Conservation (phyloP, 805 yeast species). For the Candida morakotiae region DNA sequence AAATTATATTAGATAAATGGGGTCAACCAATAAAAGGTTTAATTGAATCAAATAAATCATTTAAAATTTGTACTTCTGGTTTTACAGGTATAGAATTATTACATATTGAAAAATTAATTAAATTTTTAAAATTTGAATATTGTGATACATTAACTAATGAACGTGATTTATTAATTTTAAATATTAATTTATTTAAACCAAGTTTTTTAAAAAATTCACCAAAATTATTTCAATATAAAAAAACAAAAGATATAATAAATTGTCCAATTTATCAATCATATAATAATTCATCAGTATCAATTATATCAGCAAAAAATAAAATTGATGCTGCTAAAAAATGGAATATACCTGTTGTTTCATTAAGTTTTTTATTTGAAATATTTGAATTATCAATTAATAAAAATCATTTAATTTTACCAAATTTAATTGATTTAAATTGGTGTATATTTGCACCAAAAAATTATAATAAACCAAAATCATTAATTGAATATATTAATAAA, state of each 20-base stretch:
- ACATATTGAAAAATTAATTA: slow-evolving; percentile 63
- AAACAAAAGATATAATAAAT: slow-evolving; percentile 23
- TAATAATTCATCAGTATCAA: slow-evolving; percentile 23
- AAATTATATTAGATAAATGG: slow-evolving; percentile 57
- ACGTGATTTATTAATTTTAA: slow-evolving; percentile 56
- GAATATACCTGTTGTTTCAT: slow-evolving; percentile 55
- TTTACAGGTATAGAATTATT: slow-evolving; percentile 72
- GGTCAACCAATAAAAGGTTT: slow-evolving; percentile 46
- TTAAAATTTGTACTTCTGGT: slow-evolving; percentile 58
- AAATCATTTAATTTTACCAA: slow-evolving; percentile 27
- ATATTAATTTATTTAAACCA: slow-evolving; percentile 41
- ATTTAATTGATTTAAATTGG: slow-evolving; percentile 46
- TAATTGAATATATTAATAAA: slow-evolving; percentile 11
- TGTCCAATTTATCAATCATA: slow-evolving; percentile 28
- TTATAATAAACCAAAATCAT: slow-evolving; percentile 9
- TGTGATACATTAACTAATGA: slow-evolving; percentile 44
- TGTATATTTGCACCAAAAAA: slow-evolving; percentile 48
- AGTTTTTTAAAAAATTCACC: slow-evolving; percentile 39
- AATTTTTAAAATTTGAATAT: slow-evolving; percentile 48
- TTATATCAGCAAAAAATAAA: slow-evolving; percentile 47
- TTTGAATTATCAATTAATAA: slow-evolving; percentile 27
- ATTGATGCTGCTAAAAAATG: slow-evolving; percentile 56
- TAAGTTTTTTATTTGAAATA: slow-evolving; percentile 52
- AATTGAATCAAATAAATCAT: slow-evolving; percentile 17
- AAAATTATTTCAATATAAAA: slow-evolving; percentile 32